These are phyloP conservation scores for Oryza brachyantha DNA, from an alignment of 176 grass and related monocot species.

Conservation along the genomic window DNA sequence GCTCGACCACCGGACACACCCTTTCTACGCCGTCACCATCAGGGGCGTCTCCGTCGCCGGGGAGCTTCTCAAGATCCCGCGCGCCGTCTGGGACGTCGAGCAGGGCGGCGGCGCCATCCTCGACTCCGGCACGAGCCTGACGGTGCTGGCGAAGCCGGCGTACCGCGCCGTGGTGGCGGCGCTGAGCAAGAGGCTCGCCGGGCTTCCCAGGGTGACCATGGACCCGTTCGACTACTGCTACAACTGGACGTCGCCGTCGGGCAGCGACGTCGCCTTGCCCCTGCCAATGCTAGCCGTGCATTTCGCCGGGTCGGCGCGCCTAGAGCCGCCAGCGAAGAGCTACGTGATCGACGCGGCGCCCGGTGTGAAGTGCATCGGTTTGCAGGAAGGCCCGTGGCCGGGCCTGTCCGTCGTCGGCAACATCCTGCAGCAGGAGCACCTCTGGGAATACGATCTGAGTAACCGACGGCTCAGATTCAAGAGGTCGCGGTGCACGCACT, in stretches of 20 bases:
- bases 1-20: slow-evolving; percentile 57
- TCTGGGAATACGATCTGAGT: slow-evolving; percentile 87
- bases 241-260: slow-evolving; percentile 74
- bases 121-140: slow-evolving; percentile 88
- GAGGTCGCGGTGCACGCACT: slow-evolving; percentile 56
- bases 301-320: slow-evolving; percentile 50
- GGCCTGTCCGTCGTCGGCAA: slow-evolving; percentile 76
- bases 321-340: slow-evolving; percentile 83
- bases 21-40: slow-evolving; percentile 71
- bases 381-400: slow-evolving; percentile 62
- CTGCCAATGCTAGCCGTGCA: slow-evolving; percentile 67
- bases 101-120: slow-evolving; percentile 74
- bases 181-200: slow-evolving; percentile 44
- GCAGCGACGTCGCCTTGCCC: background rate
- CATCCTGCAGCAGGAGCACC: slow-evolving; percentile 96
- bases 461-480: slow-evolving; percentile 67
- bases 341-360: slow-evolving; percentile 88
- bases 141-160: slow-evolving; percentile 58
- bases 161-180: slow-evolving; percentile 62
- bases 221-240: slow-evolving; percentile 97
- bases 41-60: slow-evolving; percentile 60
- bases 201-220: slow-evolving; percentile 45
- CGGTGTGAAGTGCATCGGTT: slow-evolving; percentile 79
- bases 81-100: slow-evolving; percentile 67
- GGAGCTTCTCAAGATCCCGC: slow-evolving; percentile 59